A percentile compares a stretch with the other conserved stretches of the same genome.
Evolutionary conservation across 768 basidiomycete species (phyloP).

Genomic region (Podaxis carcinomalis): DNA sequence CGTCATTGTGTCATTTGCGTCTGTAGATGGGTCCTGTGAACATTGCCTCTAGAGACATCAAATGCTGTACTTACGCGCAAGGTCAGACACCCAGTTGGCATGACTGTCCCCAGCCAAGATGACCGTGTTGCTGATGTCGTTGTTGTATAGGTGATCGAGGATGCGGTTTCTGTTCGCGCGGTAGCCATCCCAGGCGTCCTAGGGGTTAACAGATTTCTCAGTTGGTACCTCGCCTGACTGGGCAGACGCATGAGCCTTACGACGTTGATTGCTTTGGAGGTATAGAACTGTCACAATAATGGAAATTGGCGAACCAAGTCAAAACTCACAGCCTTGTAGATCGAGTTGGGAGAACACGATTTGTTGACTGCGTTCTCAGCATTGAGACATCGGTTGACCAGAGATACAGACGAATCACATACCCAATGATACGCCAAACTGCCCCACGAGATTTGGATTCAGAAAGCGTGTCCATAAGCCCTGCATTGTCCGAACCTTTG

Average conservation of each 20-base stretch:
- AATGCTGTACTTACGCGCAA: constrained; percentile 30
- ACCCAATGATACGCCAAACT: background rate
- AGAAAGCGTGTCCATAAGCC: background rate
- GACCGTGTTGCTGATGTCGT: constrained; percentile 49
- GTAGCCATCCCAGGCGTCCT: constrained; percentile 64
- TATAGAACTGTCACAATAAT: background rate
- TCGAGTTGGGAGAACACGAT: background rate
- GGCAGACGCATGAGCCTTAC: background rate
- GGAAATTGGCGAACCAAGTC: background rate
- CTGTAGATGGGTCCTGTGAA: constrained; percentile 19
- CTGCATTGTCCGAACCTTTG: background rate
- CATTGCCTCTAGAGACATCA: background rate
- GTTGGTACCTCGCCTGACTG: background rate
- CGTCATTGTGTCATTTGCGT: constrained; percentile 45
- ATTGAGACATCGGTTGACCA: background rate
- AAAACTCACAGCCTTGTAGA: background rate
- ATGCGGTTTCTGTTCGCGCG: constrained; percentile 47
- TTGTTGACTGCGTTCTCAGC: background rate
- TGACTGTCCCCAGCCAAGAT: constrained; percentile 60
- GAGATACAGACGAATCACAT: background rate
- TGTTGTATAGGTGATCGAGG: constrained; percentile 36
- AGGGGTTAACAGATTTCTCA: background rate
- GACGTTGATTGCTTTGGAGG: background rate
- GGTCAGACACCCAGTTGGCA: constrained; percentile 58
- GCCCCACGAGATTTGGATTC: background rate